Percentiles rank a stretch among this genome's conserved stretches.
Conservation (phyloP, 75 land plant genomes). For the Picea glauca region DNA sequence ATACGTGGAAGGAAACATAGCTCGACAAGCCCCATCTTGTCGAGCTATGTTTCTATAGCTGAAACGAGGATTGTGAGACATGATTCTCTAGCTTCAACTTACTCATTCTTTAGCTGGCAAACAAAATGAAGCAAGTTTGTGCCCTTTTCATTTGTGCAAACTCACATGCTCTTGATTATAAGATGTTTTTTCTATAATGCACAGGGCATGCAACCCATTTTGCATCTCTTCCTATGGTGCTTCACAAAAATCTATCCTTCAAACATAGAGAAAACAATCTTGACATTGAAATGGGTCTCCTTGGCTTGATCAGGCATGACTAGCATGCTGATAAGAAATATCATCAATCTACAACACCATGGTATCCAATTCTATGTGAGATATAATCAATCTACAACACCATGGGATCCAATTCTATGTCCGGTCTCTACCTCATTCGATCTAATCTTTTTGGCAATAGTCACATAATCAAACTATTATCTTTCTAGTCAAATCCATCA, state of each 20-base stretch:
- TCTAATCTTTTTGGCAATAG: slow-evolving; percentile 43
- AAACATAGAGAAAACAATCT: slow-evolving; percentile 58
- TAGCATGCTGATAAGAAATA: slow-evolving; percentile 83
- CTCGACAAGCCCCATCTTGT: too few relatives aligned
- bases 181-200: slow-evolving; percentile 87
- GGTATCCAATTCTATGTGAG: too few relatives aligned
- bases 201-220: slow-evolving; percentile 85
- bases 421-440: slow-evolving; percentile 59
- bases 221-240: slow-evolving; percentile 86
- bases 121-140: too few relatives aligned
- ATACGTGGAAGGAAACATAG: too few relatives aligned
- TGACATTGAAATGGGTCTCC: slow-evolving; percentile 88
- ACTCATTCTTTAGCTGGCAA: too few relatives aligned
- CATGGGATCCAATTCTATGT: slow-evolving; percentile 50
- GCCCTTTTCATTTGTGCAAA: too few relatives aligned
- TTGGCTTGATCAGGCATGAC: slow-evolving; percentile 66
- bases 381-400: too few relatives aligned
- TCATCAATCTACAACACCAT: slow-evolving; percentile 71
- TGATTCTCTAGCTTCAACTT: too few relatives aligned
- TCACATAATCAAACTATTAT: neutral
- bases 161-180: slow-evolving; percentile 25
- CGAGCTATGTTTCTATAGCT: too few relatives aligned
- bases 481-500: neutral
- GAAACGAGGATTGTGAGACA: too few relatives aligned
- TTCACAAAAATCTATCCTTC: slow-evolving; percentile 79